These are phyloP conservation scores for Sclerotinia nivalis DNA, from an alignment of 2,329 filamentous ascomycete genomes.

Conservation along the genomic window DNA sequence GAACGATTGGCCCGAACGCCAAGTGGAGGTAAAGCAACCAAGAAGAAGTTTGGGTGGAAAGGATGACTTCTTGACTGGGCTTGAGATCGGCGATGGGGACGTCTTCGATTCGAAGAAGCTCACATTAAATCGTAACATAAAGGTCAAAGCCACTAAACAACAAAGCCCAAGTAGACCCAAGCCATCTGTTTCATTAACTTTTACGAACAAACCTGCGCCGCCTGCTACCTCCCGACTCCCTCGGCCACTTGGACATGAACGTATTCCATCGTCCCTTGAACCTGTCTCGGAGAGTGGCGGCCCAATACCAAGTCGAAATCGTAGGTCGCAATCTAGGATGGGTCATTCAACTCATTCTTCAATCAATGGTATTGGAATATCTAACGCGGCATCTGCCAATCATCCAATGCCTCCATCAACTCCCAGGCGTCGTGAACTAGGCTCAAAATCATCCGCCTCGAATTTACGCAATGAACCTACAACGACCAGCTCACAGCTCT, in stretches of 20 bases:
- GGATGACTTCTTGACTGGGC: slow-evolving; percentile 82
- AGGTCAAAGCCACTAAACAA: slow-evolving; percentile 72
- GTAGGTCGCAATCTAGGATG: slow-evolving; percentile 66
- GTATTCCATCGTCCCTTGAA: slow-evolving; percentile 76
- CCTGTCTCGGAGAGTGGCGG: slow-evolving; percentile 89
- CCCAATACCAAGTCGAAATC: slow-evolving; percentile 59
- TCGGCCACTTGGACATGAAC: slow-evolving; percentile 70
- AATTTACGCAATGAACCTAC: slow-evolving; percentile 59
- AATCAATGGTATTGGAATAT: slow-evolving; percentile 61
- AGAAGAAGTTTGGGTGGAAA: slow-evolving; percentile 39
- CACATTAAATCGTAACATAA: slow-evolving; percentile 87
- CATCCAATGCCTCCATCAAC: slow-evolving; percentile 58
- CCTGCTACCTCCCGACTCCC: slow-evolving; percentile 70
- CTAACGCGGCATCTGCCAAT: slow-evolving; percentile 58
- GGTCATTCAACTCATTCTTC: slow-evolving; percentile 71
- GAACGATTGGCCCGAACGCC: slow-evolving; percentile 56
- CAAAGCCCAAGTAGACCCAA: slow-evolving; percentile 70
- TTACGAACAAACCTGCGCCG: slow-evolving; percentile 73
- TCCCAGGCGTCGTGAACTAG: slow-evolving; percentile 61
- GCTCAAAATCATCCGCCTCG: slow-evolving; percentile 54
- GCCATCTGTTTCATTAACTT: slow-evolving; percentile 82
- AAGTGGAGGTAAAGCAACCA: slow-evolving; percentile 44
- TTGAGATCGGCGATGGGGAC: slow-evolving; percentile 84
- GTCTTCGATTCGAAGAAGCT: slow-evolving; percentile 78
- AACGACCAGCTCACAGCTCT: slow-evolving; percentile 65